phyloP scores from a whole-genome alignment of 441 rosid genomes.

The Jatropha multifida region DNA sequence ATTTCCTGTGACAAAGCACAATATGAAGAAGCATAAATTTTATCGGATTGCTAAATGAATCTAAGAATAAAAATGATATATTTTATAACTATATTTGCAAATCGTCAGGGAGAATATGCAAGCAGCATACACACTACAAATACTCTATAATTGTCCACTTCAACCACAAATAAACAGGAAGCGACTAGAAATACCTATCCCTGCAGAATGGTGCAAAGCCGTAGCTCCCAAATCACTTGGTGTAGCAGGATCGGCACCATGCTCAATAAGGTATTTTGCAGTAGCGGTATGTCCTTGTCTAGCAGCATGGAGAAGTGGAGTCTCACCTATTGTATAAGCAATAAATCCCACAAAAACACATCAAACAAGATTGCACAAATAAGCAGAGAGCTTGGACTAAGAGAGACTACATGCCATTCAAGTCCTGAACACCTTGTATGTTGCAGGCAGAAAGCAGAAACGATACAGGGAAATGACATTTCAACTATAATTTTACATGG shows the following conservation, averaged over 20 bases:
- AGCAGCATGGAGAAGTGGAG: conserved; percentile 92
- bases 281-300: conserved; percentile 81
- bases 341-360: conserved; percentile 7
- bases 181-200: conserved; percentile 49
- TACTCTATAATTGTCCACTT: conserved; percentile 1
- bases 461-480: too few relatives aligned
- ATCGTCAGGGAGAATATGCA: neutral
- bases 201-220: conserved; percentile 89
- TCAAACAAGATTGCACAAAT: too few relatives aligned
- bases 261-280: conserved; percentile 71
- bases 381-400: too few relatives aligned
- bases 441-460: too few relatives aligned
- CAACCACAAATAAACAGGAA: neutral
- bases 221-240: conserved; percentile 86
- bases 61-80: neutral
- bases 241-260: conserved; percentile 65
- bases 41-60: neutral
- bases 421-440: too few relatives aligned
- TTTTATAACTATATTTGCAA: neutral
- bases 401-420: too few relatives aligned
- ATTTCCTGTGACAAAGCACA: conserved; percentile 50
- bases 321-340: conserved; percentile 60
- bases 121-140: neutral
- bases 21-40: conserved; percentile 2
- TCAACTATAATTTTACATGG: too few relatives aligned